phyloP scores from a whole-genome alignment of 2,329 filamentous ascomycete genomes.

The Aspergillus flavus region DNA sequence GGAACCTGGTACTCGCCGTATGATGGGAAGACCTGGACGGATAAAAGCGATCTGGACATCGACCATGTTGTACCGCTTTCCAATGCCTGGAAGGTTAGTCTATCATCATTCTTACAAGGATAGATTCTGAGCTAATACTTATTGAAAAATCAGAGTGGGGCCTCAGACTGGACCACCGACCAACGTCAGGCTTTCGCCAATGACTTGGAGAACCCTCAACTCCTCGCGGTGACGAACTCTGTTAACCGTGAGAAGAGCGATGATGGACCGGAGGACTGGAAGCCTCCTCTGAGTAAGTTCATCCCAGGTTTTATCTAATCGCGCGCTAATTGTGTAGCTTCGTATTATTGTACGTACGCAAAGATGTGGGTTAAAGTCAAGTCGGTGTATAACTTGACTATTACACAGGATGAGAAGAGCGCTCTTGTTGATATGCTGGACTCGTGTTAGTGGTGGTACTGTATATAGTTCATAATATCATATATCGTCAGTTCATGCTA shows the following conservation, averaged over 20 bases:
- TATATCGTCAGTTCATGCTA: too few relatives aligned
- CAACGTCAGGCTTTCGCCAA: conserved; percentile 73
- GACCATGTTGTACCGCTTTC: conserved; percentile 82
- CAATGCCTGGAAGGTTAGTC: conserved; percentile 72
- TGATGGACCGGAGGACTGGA: conserved; percentile 72
- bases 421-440: conserved; percentile 67
- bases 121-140: background rate
- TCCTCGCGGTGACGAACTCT: conserved; percentile 76
- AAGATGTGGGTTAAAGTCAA: conserved; percentile 79
- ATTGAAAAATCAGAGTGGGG: conserved; percentile 53
- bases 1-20: conserved; percentile 74
- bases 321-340: conserved; percentile 36
- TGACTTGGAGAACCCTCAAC: conserved; percentile 73
- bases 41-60: conserved; percentile 72
- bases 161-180: conserved; percentile 69
- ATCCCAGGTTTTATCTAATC: background rate
- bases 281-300: conserved; percentile 64
- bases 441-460: conserved; percentile 55
- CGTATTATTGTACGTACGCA: conserved; percentile 78
- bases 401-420: conserved; percentile 72
- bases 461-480: background rate
- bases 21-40: conserved; percentile 71
- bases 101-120: background rate
- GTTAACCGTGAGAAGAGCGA: conserved; percentile 78
- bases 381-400: conserved; percentile 67